Percentiles rank a stretch among this genome's conserved stretches.
phyloP scores from a whole-genome alignment of 2,329 filamentous ascomycete species.

The Colletotrichum gloeosporioides region DNA sequence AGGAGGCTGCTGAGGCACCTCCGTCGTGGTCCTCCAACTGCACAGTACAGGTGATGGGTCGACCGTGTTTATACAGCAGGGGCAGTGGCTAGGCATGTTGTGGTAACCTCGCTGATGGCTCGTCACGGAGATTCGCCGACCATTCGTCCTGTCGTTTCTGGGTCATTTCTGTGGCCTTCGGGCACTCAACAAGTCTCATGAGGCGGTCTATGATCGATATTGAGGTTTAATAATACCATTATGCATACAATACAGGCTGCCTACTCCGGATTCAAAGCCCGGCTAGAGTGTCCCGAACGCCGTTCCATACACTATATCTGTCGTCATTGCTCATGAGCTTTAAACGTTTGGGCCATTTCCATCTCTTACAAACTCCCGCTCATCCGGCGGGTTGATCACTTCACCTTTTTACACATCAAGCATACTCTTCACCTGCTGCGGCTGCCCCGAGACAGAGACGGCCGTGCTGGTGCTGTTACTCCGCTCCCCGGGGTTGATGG shows the following conservation, averaged over 20 bases:
- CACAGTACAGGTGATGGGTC: neutral
- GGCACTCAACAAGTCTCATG: neutral
- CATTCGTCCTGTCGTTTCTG: neutral
- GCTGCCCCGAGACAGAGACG: slow-evolving; percentile 48
- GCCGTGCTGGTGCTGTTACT: slow-evolving; percentile 52
- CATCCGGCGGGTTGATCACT: neutral
- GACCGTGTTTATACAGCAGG: neutral
- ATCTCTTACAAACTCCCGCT: neutral
- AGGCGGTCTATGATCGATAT: neutral
- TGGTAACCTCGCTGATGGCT: neutral
- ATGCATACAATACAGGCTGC: neutral
- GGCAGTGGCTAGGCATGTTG: neutral
- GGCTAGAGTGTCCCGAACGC: neutral
- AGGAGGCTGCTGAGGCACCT: neutral
- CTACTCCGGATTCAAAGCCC: neutral
- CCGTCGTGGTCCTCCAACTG: neutral
- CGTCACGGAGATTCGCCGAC: neutral
- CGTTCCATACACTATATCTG: neutral
- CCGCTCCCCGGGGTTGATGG: slow-evolving; percentile 36
- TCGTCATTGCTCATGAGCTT: slow-evolving; percentile 9
- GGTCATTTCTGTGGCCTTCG: fast-evolving
- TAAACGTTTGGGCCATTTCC: neutral
- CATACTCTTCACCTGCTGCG: slow-evolving; percentile 65
- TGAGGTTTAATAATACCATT: neutral
- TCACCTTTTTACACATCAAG: slow-evolving; percentile 46